These are phyloP conservation scores for Schizonepeta tenuifolia DNA, from an alignment of 257 asterid species.

Conservation along the genomic window DNA sequence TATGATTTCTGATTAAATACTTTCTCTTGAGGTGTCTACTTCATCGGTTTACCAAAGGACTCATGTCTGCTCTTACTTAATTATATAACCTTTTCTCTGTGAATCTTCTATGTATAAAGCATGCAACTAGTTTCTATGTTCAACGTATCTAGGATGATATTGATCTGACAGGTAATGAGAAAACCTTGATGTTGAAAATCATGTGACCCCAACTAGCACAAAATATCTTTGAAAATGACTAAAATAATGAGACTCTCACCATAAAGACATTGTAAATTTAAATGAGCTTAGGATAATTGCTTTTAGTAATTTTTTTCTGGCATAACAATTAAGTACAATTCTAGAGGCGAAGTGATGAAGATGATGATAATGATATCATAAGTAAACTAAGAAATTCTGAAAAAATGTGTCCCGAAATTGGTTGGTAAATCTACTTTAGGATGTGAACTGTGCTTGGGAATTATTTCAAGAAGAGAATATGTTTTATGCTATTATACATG, in stretches of 20 bases:
- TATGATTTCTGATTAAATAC: background rate
- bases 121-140: no score
- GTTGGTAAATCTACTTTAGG: background rate
- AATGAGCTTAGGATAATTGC: conserved; percentile 3
- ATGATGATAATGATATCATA: background rate
- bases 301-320: background rate
- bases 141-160: conserved; percentile 24
- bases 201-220: background rate
- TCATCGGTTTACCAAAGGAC: background rate
- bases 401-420: background rate
- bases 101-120: background rate
- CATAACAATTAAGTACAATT: background rate
- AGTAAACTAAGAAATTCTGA: background rate
- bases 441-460: background rate
- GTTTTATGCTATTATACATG: background rate
- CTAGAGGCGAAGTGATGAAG: background rate
- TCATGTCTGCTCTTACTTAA: background rate
- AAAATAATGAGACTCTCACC: background rate
- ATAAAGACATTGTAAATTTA: background rate
- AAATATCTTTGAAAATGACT: background rate
- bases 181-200: background rate
- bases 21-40: conserved; percentile 9
- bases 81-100: background rate
- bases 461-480: conserved; percentile 3
- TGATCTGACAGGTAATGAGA: background rate